Base-by-base conservation (phyloP, 805 yeast genomes). In the Kuraishia floccosa region DNA sequence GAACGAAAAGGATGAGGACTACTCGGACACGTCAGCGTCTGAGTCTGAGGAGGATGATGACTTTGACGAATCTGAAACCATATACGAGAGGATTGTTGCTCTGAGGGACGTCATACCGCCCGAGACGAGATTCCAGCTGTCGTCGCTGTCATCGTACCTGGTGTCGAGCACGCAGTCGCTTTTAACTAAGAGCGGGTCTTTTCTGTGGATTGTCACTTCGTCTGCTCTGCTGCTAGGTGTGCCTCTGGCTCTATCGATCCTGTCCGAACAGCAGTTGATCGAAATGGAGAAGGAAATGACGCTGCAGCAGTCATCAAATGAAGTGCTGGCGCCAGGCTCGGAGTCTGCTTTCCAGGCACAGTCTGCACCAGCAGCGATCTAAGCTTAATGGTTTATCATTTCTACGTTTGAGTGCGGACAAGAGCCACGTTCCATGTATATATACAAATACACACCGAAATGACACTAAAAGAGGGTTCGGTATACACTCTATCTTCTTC, bases 261-360 rank as follows among this genome's bases (percentile, higher is more conserved):
- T 91, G 47, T 76, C 86, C 37, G 96, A 89, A 63, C 93, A 86
- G 53, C 96, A 89, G 64, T 71, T 87, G 54, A 75, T 78, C 52
- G 96, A 87, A 63, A 71, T 84, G 78, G 96, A 87, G 65, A 85
- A 82, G 64, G 91, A 86, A 52, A 76, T 85, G 68, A 74, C 79
- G 35, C 61, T 80, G 49, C 89, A 80, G 56, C 80, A 77, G 54
- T 77, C 79, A 38, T 79, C 86, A 17, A 77, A 72, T 47, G 86
- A 76, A 36, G 70, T 80, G 28, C 60, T 81, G 46, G 80, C 85
- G 26, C 76, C 80, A 38, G 81, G 82, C 39, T 67, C 76, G 25
- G 72, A 65, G 47, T 58, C 57, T 27, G 68, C 66, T 13, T 44
- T 47, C 46, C 49, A 43, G 30, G 36, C 42, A 34, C 42, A 39